phyloP scores from a whole-genome alignment of 495 filamentous ascomycete species.

The Hapsidospora chrysogenum region DNA sequence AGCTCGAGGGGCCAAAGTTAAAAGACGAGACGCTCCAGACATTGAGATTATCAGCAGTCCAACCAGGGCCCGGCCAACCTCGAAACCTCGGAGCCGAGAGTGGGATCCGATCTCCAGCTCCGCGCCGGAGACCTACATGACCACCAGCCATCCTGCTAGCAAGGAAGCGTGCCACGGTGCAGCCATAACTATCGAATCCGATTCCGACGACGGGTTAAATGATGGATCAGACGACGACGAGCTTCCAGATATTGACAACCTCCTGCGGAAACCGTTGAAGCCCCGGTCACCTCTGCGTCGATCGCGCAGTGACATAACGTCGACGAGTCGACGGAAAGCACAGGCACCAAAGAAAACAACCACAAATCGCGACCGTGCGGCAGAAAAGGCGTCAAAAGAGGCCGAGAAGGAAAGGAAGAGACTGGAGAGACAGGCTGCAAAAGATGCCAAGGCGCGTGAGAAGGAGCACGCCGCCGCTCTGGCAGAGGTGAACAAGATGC shows the following conservation, averaged over 20 bases:
- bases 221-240: constrained; percentile 24
- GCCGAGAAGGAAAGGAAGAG: constrained; percentile 37
- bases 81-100: constrained; percentile 9
- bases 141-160: constrained; percentile 1
- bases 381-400: constrained; percentile 26
- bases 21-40: no score
- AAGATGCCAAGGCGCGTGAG: constrained; percentile 43
- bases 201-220: constrained; percentile 15
- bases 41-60: no score
- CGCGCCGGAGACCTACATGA: constrained; percentile 13
- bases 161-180: not conserved
- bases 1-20: not conserved
- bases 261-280: constrained; percentile 6
- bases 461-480: constrained; percentile 54
- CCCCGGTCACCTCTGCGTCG: constrained; percentile 7
- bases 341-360: constrained; percentile 13
- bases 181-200: constrained; percentile 10
- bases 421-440: constrained; percentile 31
- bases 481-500: constrained; percentile 57
- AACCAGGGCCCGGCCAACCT: no score
- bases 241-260: constrained; percentile 19
- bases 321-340: constrained; percentile 9
- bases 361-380: constrained; percentile 10
- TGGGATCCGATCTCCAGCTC: constrained; percentile 36
- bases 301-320: constrained; percentile 2